Conservation (phyloP, 2,329 filamentous ascomycete species). For the Aaosphaeria pasadenensis region DNA sequence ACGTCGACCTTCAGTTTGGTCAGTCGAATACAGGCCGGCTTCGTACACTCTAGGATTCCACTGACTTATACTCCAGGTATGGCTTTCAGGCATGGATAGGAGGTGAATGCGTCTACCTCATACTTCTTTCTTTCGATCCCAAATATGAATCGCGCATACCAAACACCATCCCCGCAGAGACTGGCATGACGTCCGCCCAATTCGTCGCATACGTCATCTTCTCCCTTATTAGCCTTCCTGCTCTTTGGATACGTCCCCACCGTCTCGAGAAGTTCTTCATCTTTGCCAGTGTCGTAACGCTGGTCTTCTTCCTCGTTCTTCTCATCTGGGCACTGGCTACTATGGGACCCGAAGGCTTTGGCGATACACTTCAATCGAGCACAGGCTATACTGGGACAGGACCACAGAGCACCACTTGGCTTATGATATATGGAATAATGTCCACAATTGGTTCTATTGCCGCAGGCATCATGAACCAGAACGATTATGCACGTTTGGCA, state of each 20-base stretch:
- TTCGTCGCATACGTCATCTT: constrained; percentile 22
- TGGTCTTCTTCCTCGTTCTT: constrained; percentile 1
- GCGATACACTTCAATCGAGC: background rate
- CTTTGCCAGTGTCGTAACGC: background rate
- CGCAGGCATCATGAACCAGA: background rate
- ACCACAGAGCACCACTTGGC: background rate
- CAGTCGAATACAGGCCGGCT: too few species aligned
- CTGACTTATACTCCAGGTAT: background rate
- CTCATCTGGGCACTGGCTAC: background rate
- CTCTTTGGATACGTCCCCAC: constrained; percentile 44
- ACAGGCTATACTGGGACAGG: background rate
- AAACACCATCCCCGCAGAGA: background rate
- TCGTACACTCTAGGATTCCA: too few species aligned
- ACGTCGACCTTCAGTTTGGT: too few species aligned
- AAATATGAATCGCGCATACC: background rate
- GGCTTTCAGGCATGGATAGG: background rate
- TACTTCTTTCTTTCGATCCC: background rate
- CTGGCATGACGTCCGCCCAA: background rate
- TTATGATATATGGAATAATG: background rate
- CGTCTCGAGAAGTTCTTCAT: background rate
- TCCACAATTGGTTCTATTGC: background rate
- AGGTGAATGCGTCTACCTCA: background rate
- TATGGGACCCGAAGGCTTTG: background rate
- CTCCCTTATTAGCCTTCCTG: constrained; percentile 49
- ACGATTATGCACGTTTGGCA: background rate